A percentile compares a stretch with the other conserved stretches of the same genome.
Evolutionary conservation across 202 grass and related monocot species (phyloP).

Genomic region (Thinopyrum obtusiflorum): DNA sequence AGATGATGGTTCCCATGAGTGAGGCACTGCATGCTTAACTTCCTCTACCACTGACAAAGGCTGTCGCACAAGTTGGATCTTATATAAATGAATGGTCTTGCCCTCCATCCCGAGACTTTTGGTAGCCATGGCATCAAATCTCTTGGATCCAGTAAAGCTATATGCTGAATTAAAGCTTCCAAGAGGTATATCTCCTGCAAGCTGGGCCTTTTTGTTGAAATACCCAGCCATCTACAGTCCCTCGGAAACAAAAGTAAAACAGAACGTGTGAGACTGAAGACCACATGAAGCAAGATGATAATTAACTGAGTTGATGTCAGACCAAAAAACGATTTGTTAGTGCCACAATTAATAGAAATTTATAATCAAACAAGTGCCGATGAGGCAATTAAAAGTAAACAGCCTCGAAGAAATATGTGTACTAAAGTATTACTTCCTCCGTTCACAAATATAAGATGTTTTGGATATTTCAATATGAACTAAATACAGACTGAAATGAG

Average conservation of each 20-base stretch:
- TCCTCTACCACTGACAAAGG: slow-evolving; percentile 42
- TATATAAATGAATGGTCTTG: slow-evolving; percentile 45
- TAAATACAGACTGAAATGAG: too few relatives aligned
- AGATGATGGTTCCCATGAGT: slow-evolving; percentile 56
- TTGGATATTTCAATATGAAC: too few relatives aligned
- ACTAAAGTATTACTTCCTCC: neutral
- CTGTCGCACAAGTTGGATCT: slow-evolving; percentile 37
- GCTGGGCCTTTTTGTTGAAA: slow-evolving; percentile 51
- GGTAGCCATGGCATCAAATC: slow-evolving; percentile 52
- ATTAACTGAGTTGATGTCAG: neutral
- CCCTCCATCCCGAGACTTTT: slow-evolving; percentile 57
- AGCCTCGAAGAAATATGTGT: neutral
- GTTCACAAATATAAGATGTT: too few relatives aligned
- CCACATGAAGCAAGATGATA: neutral
- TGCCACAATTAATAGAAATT: neutral
- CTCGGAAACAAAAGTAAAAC: neutral
- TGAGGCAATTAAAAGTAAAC: neutral
- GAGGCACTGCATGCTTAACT: slow-evolving; percentile 42
- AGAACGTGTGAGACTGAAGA: neutral
- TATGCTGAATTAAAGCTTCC: slow-evolving; percentile 64
- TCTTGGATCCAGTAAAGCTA: slow-evolving; percentile 58
- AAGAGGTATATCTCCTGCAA: slow-evolving; percentile 47
- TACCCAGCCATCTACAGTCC: slow-evolving; percentile 57
- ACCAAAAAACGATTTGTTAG: neutral
- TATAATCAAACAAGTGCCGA: neutral